Percentiles rank a stretch among this genome's conserved stretches.
Conservation (phyloP, 1,284 basidiomycete genomes). For the Lentinula novae-zelandiae region DNA sequence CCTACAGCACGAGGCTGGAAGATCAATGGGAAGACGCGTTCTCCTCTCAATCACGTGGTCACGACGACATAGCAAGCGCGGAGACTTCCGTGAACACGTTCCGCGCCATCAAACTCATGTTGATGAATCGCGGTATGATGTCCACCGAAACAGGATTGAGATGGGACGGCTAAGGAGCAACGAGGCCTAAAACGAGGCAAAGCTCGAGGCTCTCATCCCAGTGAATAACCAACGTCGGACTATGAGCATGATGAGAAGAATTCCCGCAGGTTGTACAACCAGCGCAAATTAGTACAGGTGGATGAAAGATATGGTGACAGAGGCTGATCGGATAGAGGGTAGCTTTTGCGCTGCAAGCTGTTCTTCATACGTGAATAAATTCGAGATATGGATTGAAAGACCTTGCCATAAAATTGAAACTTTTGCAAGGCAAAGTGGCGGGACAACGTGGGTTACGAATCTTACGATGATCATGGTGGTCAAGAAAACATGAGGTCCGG, state of each 20-base stretch:
- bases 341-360: too few species aligned
- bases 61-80: constrained; percentile 7
- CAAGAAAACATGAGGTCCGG: not conserved
- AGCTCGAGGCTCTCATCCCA: not conserved
- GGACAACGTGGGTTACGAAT: too few species aligned
- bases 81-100: constrained; percentile 6
- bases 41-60: not conserved
- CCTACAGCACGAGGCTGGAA: not conserved
- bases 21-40: constrained; percentile 1
- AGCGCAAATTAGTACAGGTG: not conserved
- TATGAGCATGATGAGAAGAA: not conserved
- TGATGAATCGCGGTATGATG: not conserved
- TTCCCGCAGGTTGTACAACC: not conserved
- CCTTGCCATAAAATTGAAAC: too few species aligned
- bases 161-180: not conserved
- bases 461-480: not conserved
- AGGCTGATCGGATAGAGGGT: not conserved
- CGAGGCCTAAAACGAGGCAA: not conserved
- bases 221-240: not conserved
- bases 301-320: not conserved
- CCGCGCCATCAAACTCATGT: constrained; percentile 4
- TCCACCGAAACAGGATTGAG: not conserved
- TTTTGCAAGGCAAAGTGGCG: too few species aligned
- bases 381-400: too few species aligned
- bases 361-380: too few species aligned